Evolutionary conservation across 2,329 filamentous ascomycete species (phyloP).

Genomic region (Leptographium flavum): DNA sequence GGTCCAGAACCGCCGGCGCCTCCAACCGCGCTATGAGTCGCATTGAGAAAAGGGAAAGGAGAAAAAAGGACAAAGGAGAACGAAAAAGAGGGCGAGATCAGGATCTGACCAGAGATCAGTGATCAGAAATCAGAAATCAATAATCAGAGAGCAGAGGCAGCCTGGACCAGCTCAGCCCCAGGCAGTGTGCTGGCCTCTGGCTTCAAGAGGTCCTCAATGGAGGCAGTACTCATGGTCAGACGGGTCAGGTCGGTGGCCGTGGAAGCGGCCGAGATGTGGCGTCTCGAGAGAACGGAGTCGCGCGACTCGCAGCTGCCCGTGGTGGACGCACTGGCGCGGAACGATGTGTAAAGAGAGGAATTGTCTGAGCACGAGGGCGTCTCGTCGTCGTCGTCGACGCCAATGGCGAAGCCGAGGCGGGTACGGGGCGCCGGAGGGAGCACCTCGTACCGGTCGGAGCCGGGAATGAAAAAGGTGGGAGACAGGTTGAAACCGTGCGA

Average conservation of each 20-base stretch:
- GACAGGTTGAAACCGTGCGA: conserved; percentile 45
- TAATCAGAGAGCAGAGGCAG: background rate
- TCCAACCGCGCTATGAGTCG: background rate
- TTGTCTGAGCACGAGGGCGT: conserved; percentile 22
- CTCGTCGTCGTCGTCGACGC: conserved; percentile 17
- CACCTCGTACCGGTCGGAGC: conserved; percentile 28
- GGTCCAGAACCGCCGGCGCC: background rate
- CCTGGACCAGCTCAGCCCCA: background rate
- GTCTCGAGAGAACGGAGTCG: conserved; percentile 32
- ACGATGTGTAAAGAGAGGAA: conserved; percentile 19
- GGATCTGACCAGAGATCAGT: too few relatives aligned
- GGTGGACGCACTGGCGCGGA: conserved; percentile 41
- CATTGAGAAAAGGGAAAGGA: background rate
- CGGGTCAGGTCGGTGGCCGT: conserved; percentile 39
- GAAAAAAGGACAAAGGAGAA: too few relatives aligned
- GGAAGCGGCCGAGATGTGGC: conserved; percentile 39
- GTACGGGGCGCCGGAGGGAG: background rate
- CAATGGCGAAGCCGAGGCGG: conserved; percentile 9
- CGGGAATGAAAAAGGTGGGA: conserved; percentile 46
- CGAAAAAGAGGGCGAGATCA: too few relatives aligned
- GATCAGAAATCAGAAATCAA: background rate
- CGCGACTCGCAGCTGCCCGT: conserved; percentile 33
- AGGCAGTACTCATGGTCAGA: conserved; percentile 37
- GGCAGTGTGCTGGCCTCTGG: background rate
- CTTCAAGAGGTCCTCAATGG: conserved; percentile 19